These are phyloP conservation scores for Saccharomyces pastorianus DNA, from an alignment of 1,139 yeast species.

Conservation along the genomic window DNA sequence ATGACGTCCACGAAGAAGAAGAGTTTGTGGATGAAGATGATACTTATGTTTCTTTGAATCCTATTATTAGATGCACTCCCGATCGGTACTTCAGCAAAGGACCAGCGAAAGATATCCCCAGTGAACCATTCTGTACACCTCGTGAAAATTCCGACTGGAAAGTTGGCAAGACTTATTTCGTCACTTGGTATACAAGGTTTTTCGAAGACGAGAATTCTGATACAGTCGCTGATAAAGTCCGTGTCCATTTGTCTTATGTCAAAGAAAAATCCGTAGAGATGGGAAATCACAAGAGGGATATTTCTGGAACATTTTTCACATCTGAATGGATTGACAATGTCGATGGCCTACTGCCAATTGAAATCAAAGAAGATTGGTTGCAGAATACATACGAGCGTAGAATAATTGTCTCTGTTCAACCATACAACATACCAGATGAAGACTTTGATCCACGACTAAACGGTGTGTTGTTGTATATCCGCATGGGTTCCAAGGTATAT, in stretches of 20 bases:
- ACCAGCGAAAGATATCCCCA: constrained; percentile 42
- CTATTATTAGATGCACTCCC: constrained; percentile 79
- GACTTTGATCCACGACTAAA: constrained; percentile 50
- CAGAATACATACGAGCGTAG: constrained; percentile 41
- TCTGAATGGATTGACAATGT: constrained; percentile 65
- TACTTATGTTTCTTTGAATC: constrained; percentile 61
- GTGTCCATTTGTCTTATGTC: constrained; percentile 58
- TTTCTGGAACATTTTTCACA: constrained; percentile 48
- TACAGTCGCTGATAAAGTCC: constrained; percentile 45
- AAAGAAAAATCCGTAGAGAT: constrained; percentile 47
- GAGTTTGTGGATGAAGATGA: constrained; percentile 54
- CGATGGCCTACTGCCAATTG: constrained; percentile 57
- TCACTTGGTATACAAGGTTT: constrained; percentile 67
- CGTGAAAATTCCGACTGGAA: constrained; percentile 49
- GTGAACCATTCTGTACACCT: constrained; percentile 82
- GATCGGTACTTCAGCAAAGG: constrained; percentile 63
- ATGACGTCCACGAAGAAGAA: constrained; percentile 49
- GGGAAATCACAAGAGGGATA: constrained; percentile 45
- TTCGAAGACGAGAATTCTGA: constrained; percentile 41
- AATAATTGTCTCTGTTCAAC: constrained; percentile 59
- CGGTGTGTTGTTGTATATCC: constrained; percentile 49
- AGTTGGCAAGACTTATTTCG: constrained; percentile 57
- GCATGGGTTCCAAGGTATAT: constrained; percentile 50
- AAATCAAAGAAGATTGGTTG: constrained; percentile 56
- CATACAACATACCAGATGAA: constrained; percentile 55